Evolutionary conservation across 2,329 filamentous ascomycete genomes (phyloP).

Genomic region (Tolypocladium capitatum): DNA sequence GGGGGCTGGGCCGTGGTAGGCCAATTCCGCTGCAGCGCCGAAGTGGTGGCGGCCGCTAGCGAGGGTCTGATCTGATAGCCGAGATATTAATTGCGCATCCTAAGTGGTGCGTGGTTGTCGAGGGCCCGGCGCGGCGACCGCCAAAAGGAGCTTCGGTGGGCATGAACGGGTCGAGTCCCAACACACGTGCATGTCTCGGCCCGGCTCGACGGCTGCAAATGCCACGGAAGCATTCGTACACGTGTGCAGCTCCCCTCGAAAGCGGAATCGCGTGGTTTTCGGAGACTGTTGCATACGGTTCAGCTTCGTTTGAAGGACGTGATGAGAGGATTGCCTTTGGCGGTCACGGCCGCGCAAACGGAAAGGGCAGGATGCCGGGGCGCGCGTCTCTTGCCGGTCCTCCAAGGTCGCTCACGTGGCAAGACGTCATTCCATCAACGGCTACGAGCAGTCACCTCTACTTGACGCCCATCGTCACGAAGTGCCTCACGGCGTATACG

Average conservation of each 20-base stretch:
- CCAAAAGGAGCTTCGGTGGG: neutral
- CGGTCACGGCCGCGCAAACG: neutral
- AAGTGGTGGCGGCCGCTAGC: neutral
- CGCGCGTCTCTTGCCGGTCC: neutral
- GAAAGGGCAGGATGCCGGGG: neutral
- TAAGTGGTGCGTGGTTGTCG: too few relatives aligned
- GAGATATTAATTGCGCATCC: too few relatives aligned
- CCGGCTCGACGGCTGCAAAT: too few relatives aligned
- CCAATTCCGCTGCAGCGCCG: neutral
- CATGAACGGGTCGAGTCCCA: neutral
- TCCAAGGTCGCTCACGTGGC: neutral
- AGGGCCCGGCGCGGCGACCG: neutral
- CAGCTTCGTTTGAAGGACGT: too few relatives aligned
- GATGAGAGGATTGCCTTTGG: neutral
- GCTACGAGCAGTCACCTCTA: too few relatives aligned
- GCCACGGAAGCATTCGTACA: neutral
- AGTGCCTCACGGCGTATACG: too few relatives aligned
- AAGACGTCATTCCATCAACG: neutral
- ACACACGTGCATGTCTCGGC: neutral
- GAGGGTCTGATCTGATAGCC: neutral
- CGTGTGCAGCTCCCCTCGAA: neutral
- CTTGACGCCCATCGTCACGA: too few relatives aligned
- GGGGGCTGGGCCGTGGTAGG: conserved; percentile 6
- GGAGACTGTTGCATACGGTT: neutral
- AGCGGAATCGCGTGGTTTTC: too few relatives aligned